A percentile compares a stretch with the other conserved stretches of the same genome.
Conservation (phyloP, 2,329 filamentous ascomycete genomes). For the Conoideocrella luteorostrata region DNA sequence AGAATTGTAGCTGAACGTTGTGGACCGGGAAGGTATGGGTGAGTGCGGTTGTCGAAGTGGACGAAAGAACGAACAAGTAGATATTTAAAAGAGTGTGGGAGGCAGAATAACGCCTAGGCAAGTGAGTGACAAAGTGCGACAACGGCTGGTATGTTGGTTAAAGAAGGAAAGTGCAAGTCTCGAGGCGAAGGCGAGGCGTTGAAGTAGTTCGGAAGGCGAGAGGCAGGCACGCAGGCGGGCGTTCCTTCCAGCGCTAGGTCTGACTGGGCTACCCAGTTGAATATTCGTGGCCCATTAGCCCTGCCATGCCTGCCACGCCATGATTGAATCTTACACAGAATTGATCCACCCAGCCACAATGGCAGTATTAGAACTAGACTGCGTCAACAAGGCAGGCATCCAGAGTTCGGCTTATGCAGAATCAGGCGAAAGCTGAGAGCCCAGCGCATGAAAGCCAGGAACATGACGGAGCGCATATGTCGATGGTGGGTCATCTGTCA, state of each 20-base stretch:
- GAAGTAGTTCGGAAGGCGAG: slow-evolving; percentile 1
- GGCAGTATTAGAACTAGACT: too few species aligned
- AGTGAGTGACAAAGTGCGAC: slow-evolving; percentile 17
- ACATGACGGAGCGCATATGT: too few species aligned
- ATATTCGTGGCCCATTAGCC: slow-evolving; percentile 1
- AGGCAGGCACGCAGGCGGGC: background rate
- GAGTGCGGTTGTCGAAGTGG: background rate
- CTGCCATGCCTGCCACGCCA: too few species aligned
- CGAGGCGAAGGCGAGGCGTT: slow-evolving; percentile 8
- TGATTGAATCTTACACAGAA: too few species aligned
- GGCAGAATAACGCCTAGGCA: slow-evolving; percentile 18
- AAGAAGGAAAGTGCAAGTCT: slow-evolving; percentile 5
- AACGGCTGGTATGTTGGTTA: slow-evolving; percentile 17
- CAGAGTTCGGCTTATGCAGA: too few species aligned
- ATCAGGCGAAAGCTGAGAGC: too few species aligned
- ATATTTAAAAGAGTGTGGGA: slow-evolving; percentile 24
- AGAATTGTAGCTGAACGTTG: background rate
- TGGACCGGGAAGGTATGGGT: background rate
- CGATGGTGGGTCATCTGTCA: too few species aligned
- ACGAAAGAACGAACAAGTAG: slow-evolving; percentile 10
- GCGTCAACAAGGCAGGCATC: too few species aligned
- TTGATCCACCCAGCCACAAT: too few species aligned
- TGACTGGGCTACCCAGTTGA: background rate
- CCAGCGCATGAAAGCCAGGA: too few species aligned
- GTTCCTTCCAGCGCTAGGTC: background rate